Percentiles rank a stretch among this genome's conserved stretches.
phyloP scores from a whole-genome alignment of 2,329 filamentous ascomycete species.

The Diaporthe australafricana region DNA sequence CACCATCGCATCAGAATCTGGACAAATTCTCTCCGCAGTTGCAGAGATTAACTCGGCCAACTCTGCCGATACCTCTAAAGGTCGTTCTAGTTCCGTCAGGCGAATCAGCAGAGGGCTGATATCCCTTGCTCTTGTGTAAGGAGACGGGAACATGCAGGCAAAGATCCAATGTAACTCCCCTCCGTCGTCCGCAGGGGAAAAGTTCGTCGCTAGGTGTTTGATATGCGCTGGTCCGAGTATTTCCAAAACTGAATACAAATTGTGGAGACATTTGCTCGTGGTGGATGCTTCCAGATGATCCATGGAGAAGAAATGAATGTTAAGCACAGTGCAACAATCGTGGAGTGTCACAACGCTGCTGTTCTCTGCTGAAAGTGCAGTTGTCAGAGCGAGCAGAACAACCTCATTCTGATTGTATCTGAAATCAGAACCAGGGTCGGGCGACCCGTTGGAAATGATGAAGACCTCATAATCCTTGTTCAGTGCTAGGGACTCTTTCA shows the following conservation, averaged over 20 bases:
- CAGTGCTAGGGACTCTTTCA: rapidly evolving
- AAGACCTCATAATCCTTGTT: neutral
- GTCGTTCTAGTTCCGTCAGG: too few species aligned
- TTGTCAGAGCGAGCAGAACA: neutral
- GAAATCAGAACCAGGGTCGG: neutral
- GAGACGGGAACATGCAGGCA: neutral
- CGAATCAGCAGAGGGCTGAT: neutral
- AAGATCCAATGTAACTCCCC: neutral
- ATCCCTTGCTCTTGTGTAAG: neutral
- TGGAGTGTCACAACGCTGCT: neutral
- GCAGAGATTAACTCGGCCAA: neutral
- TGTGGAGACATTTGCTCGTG: neutral
- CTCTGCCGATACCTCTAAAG: too few species aligned
- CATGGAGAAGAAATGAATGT: neutral
- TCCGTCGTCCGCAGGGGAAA: too few species aligned
- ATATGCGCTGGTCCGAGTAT: neutral
- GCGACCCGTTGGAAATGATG: neutral
- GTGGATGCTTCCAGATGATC: neutral
- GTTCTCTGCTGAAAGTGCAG: neutral
- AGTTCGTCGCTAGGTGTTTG: too few species aligned
- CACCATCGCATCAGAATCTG: neutral
- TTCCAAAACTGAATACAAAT: neutral
- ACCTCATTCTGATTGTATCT: rapidly evolving
- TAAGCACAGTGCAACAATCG: rapidly evolving
- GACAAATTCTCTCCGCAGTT: neutral